Percentiles rank a stretch among this genome's conserved stretches.
These are phyloP conservation scores for Xylaria sp. DNA, from an alignment of 2,329 filamentous ascomycete genomes.

Conservation along the genomic window DNA sequence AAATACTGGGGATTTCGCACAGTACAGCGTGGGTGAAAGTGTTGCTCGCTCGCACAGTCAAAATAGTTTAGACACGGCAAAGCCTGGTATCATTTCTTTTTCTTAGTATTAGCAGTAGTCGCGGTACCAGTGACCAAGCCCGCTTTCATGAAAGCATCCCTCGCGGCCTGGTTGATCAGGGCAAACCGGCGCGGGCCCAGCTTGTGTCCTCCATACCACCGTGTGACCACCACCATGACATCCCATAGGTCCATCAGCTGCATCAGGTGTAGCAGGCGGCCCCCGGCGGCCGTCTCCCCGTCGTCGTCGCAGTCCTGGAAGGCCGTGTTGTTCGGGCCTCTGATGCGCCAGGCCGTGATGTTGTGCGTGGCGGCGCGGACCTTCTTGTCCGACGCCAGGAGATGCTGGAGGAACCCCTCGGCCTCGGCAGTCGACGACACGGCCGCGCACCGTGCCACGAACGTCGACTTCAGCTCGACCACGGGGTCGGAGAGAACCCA, in stretches of 20 bases:
- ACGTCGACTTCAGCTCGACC: constrained; percentile 84
- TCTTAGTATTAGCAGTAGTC: constrained; percentile 42
- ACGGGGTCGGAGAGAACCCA: constrained; percentile 80
- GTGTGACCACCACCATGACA: constrained; percentile 86
- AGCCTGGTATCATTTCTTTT: constrained; percentile 44
- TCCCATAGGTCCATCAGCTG: constrained; percentile 95
- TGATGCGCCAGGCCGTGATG: constrained; percentile 92
- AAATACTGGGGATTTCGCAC: too few species aligned
- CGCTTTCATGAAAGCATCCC: constrained; percentile 81
- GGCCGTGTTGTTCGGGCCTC: constrained; percentile 58
- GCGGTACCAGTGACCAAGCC: constrained; percentile 66
- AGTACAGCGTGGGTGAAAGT: neutral
- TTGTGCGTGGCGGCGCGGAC: constrained; percentile 91
- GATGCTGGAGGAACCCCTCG: constrained; percentile 70
- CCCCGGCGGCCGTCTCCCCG: constrained; percentile 90
- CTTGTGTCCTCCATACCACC: constrained; percentile 94
- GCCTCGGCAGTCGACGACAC: constrained; percentile 76
- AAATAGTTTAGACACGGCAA: neutral
- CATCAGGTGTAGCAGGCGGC: constrained; percentile 84
- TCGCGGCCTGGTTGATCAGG: constrained; percentile 83
- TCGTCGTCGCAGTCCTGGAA: constrained; percentile 97
- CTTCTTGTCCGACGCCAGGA: constrained; percentile 82
- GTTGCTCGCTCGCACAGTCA: neutral
- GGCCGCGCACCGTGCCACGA: constrained; percentile 76
- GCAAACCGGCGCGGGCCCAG: constrained; percentile 89